Evolutionary conservation across 2,329 filamentous ascomycete species (phyloP), one percentile per base, ranked within the genome.

Genomic region (Amauroascus verrucosus): DNA sequence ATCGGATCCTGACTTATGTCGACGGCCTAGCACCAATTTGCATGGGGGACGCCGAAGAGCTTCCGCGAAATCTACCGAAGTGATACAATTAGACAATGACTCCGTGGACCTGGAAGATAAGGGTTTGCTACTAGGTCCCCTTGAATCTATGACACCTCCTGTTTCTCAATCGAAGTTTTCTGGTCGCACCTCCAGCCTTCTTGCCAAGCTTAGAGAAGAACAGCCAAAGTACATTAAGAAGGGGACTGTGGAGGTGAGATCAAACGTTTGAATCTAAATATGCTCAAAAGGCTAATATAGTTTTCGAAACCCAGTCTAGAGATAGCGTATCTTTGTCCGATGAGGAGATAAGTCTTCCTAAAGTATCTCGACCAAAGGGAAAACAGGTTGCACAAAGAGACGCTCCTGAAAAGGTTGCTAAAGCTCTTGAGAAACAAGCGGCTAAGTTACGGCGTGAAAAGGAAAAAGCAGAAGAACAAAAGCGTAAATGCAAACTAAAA

Each of bases 391-490:
- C 48, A 11, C 63, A 66, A 51, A 47, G 51, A n/a, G 56, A 60
- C 5, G 60, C 20, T 22, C 22, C 59, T 0, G 66, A 69, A 11
- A 72, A 69, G 53, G 65, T 67, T 43, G 74, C 73, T 1, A 77
- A 72, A 56, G 78, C 79, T 20, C 71, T 70, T 0, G 80, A 82
- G 45, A 80, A 76, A 55, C 77, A 78, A 49, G 65, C 63, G 7
- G 59, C 61, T 6, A 73, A 70, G 56, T 71, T 70, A 20, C 79
- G 80, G 58, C 62, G 64, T 40, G 76, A 78, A 35, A 66, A 71
- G 2, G 79, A 83, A 54, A 82, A 77, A 47, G 76, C 82, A 52
- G 68, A 73, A 0, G 77, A 77, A 47, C 86, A 80, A 54, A 70
- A 73, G 51, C 65, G 65, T 28, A 76, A 73, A 54, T 65, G 65